A percentile compares a stretch with the other conserved stretches of the same genome.
These are phyloP conservation scores for Fusarium circinatum DNA, from an alignment of 2,329 filamentous ascomycete genomes.

Conservation along the genomic window DNA sequence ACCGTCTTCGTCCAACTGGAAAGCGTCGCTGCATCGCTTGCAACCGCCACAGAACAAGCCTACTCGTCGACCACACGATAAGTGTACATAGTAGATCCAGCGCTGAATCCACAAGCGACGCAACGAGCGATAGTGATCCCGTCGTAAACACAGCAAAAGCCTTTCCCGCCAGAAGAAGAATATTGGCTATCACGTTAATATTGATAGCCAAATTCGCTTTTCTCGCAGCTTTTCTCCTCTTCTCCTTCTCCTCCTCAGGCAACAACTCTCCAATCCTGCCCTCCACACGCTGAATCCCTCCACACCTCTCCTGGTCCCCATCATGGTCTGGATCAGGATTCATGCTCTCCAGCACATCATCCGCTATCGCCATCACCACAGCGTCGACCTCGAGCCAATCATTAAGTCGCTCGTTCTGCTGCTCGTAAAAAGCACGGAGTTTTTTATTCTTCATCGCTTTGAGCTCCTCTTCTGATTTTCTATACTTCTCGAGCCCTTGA, in stretches of 20 bases:
- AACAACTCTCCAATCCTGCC: constrained; percentile 47
- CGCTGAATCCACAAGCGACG: constrained; percentile 79
- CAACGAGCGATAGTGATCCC: constrained; percentile 79
- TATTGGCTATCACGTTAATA: constrained; percentile 81
- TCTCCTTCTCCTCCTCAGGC: constrained; percentile 46
- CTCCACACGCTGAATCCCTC: constrained; percentile 45
- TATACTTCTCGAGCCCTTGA: constrained; percentile 43
- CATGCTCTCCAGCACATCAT: constrained; percentile 49
- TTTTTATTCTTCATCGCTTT: constrained; percentile 44
- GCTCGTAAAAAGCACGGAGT: constrained; percentile 44
- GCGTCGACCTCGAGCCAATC: constrained; percentile 51
- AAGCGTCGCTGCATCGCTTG: constrained; percentile 68
- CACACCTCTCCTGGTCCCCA: constrained; percentile 46
- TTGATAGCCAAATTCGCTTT: constrained; percentile 74
- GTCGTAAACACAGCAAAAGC: constrained; percentile 81
- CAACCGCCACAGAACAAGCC: constrained; percentile 70
- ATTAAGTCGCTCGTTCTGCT: constrained; percentile 47
- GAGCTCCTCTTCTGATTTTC: constrained; percentile 45
- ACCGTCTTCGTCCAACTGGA: constrained; percentile 73
- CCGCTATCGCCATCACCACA: constrained; percentile 48
- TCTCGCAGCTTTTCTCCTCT: constrained; percentile 37
- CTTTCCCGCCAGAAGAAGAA: constrained; percentile 77
- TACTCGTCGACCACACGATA: constrained; percentile 82
- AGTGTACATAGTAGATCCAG: constrained; percentile 81
- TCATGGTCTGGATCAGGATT: constrained; percentile 50